Conservation (phyloP, 2,329 filamentous ascomycete species). For the Zasmidium angulare region DNA sequence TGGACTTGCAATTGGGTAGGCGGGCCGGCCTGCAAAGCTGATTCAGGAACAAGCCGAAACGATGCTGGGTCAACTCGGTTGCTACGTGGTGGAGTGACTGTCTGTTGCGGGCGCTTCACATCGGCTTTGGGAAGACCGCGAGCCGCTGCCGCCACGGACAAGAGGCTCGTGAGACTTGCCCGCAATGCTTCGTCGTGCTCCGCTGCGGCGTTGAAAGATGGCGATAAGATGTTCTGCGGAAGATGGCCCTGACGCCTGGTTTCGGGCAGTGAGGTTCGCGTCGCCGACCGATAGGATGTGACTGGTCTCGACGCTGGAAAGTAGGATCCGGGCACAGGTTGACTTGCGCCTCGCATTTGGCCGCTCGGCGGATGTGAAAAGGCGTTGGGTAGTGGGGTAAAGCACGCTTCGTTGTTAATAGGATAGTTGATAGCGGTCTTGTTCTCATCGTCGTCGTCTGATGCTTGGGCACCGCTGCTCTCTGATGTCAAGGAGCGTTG, state of each 20-base stretch:
- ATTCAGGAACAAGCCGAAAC: constrained; percentile 61
- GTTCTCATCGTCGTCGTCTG: constrained; percentile 68
- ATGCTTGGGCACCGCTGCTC: constrained; percentile 35
- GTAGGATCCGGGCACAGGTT: constrained; percentile 47
- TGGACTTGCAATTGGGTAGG: constrained; percentile 22
- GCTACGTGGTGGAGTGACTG: constrained; percentile 19
- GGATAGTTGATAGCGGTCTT: constrained; percentile 74
- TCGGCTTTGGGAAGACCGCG: constrained; percentile 69
- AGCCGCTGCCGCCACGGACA: constrained; percentile 92
- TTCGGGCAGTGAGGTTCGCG: constrained; percentile 39
- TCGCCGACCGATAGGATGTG: constrained; percentile 23
- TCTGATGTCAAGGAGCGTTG: constrained; percentile 37
- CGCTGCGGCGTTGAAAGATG: constrained; percentile 65
- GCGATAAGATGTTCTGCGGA: constrained; percentile 68
- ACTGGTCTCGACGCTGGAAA: constrained; percentile 40
- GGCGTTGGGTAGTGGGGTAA: constrained; percentile 86
- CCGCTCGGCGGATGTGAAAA: constrained; percentile 78
- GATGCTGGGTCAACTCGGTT: constrained; percentile 50
- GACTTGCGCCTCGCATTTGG: constrained; percentile 50
- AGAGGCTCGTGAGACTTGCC: constrained; percentile 87
- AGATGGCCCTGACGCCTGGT: constrained; percentile 49
- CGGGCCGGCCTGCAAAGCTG: constrained; percentile 44
- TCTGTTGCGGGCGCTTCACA: constrained; percentile 32
- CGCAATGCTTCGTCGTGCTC: constrained; percentile 92
- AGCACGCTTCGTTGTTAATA: constrained; percentile 52